A percentile compares a stretch with the other conserved stretches of the same genome.
phyloP scores from a whole-genome alignment of 768 basidiomycete species.

The Ephemerocybe angulata region DNA sequence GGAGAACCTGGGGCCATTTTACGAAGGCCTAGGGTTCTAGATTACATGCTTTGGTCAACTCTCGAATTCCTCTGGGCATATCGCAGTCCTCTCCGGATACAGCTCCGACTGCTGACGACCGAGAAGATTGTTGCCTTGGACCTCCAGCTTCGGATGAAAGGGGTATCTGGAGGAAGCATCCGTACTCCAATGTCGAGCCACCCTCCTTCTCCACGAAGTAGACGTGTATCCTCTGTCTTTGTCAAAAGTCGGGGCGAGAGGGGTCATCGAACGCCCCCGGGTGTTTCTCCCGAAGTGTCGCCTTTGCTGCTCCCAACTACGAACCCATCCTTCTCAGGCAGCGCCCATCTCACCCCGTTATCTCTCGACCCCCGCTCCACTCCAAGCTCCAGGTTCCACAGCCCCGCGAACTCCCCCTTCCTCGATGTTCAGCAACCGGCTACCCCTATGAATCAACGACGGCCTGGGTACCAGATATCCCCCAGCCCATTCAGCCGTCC shows the following conservation, averaged over 20 bases:
- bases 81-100: slow-evolving; percentile 59
- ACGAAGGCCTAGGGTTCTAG: slow-evolving; percentile 53
- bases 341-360: slow-evolving; percentile 1
- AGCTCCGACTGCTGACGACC: slow-evolving; percentile 62
- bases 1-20: neutral
- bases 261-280: slow-evolving; percentile 32
- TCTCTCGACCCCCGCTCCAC: slow-evolving; percentile 4
- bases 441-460: slow-evolving; percentile 8
- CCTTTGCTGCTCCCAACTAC: slow-evolving; percentile 32
- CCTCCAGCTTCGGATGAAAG: slow-evolving; percentile 40
- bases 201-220: slow-evolving; percentile 27
- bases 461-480: slow-evolving; percentile 31
- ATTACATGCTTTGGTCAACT: slow-evolving; percentile 72
- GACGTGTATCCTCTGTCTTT: slow-evolving; percentile 51
- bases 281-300: slow-evolving; percentile 18
- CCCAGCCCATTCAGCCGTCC: slow-evolving; percentile 24
- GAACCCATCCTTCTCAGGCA: neutral
- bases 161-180: slow-evolving; percentile 12
- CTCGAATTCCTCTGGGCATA: slow-evolving; percentile 62
- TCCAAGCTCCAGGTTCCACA: slow-evolving; percentile 5
- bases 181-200: slow-evolving; percentile 17
- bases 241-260: slow-evolving; percentile 46
- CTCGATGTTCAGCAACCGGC: slow-evolving; percentile 10
- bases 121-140: slow-evolving; percentile 59
- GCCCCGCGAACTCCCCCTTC: slow-evolving; percentile 7